phyloP scores from a whole-genome alignment of 257 asterid species.

The Solanum corneliomulleri region DNA sequence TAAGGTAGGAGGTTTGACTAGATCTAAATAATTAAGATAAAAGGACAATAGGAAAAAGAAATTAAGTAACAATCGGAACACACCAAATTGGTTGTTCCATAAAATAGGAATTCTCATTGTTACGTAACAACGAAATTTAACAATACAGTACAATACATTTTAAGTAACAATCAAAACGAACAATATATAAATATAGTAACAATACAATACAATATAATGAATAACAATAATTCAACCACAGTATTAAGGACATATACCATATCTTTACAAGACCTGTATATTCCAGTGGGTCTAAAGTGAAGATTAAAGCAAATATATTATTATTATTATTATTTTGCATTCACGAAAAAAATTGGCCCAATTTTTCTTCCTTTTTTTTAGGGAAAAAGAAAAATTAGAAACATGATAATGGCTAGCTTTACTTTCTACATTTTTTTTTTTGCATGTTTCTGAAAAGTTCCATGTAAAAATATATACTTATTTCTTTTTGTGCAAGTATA shows the following conservation, averaged over 20 bases:
- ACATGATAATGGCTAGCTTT: background rate
- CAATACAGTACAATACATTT: no score
- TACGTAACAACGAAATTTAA: no score
- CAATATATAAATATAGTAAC: no score
- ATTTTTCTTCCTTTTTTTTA: background rate
- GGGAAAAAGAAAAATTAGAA: background rate
- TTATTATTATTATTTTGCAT: background rate
- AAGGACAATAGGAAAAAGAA: no score
- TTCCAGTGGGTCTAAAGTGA: background rate
- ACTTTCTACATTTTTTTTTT: background rate
- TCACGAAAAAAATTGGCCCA: background rate
- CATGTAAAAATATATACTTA: background rate
- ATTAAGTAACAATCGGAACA: no score
- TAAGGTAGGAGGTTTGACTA: no score
- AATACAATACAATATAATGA: no score
- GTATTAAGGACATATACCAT: accelerated
- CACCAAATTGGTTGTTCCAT: no score
- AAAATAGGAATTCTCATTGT: no score
- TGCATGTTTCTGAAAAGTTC: background rate
- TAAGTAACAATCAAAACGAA: no score
- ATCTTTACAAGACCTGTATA: background rate
- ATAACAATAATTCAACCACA: no score
- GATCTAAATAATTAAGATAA: no score
- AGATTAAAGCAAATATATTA: background rate
- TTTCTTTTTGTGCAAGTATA: background rate